Base-by-base conservation (phyloP, 2,329 filamentous ascomycete genomes). In the Stachybotrys chartarum region DNA sequence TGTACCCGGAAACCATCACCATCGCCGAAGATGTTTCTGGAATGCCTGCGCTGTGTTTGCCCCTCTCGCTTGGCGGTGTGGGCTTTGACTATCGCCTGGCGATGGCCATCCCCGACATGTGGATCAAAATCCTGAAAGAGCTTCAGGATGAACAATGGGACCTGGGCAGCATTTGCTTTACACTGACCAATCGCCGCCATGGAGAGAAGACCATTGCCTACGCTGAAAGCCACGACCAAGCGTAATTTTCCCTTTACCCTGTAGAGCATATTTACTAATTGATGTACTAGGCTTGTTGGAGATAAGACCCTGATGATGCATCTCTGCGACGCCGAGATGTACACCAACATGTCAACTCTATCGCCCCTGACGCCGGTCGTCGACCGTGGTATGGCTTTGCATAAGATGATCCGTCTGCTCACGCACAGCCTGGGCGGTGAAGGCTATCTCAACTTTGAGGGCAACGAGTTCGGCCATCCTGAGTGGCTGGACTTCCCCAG, bases 401-500 rank as follows among this genome's bases (percentile, higher is more conserved):
- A 99, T 81, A 99, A 99, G 78, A 88, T 99, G 88, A 97, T 99
- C 66, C 88, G 94, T 14, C 83, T 99, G 16, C 77, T 99, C 60
- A 97, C 94, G 1, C 93, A 99, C 69, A 83, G 81, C 47, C 82
- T 99, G 16, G 94, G 94, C 57, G 94, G 94, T 55, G 94, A 99
- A 73, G 94, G 93, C 45, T 99, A 96, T 68, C 87, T 99, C 54
- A 99, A 97, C 76, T 99, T 99, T 64, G 92, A 97, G 75, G 94
- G 94, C 58, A 99, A 99, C 72, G 94, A 99, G 72, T 99, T 99
- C 67, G 94, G 94, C 1, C 94, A 99, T 69, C 94, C 94, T 0
- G 94, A 99, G 73, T 99, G 94, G 94, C 88, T 99, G 45, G 94
- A 99, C 71, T 99, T 99, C 73, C 94, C 94, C 5, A 89, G 94